Conservation (phyloP, 495 filamentous ascomycete species). For the Talaromyces borbonicus region DNA sequence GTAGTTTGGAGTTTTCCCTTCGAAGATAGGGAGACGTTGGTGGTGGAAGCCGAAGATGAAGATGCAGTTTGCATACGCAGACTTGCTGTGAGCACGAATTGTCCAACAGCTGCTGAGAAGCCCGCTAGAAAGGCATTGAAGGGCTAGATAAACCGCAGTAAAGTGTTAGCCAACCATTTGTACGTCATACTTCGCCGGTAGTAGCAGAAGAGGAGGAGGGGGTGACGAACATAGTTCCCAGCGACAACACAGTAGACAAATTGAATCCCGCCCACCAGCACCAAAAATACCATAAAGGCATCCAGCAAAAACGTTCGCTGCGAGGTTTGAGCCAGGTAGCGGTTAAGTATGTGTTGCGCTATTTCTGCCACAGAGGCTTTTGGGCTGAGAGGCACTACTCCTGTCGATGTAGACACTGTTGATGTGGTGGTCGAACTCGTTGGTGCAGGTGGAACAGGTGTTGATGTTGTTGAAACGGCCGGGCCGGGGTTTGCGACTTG, state of each 20-base stretch:
- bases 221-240: conserved; percentile 69
- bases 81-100: conserved; percentile 88
- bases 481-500: conserved; percentile 23
- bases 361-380: conserved; percentile 45
- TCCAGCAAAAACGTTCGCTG: conserved; percentile 90
- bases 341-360: conserved; percentile 49
- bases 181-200: too few species aligned
- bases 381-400: conserved; percentile 28
- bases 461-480: conserved; percentile 23
- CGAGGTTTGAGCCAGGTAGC: conserved; percentile 70
- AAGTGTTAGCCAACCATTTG: too few species aligned
- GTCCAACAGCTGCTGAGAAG: conserved; percentile 89
- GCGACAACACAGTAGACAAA: conserved; percentile 88
- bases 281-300: conserved; percentile 83
- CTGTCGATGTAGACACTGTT: conserved; percentile 1
- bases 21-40: conserved; percentile 5
- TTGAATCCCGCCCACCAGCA: conserved; percentile 76
- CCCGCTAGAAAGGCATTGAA: conserved; percentile 98
- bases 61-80: conserved; percentile 75
- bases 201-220: conserved; percentile 5
- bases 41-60: not conserved
- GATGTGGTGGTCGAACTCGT: conserved; percentile 22
- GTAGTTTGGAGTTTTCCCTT: conserved; percentile 23
- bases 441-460: conserved; percentile 16
- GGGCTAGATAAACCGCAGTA: too few species aligned